Conservation (phyloP, 2,329 filamentous ascomycete species). For the Exophiala xenobiotica region DNA sequence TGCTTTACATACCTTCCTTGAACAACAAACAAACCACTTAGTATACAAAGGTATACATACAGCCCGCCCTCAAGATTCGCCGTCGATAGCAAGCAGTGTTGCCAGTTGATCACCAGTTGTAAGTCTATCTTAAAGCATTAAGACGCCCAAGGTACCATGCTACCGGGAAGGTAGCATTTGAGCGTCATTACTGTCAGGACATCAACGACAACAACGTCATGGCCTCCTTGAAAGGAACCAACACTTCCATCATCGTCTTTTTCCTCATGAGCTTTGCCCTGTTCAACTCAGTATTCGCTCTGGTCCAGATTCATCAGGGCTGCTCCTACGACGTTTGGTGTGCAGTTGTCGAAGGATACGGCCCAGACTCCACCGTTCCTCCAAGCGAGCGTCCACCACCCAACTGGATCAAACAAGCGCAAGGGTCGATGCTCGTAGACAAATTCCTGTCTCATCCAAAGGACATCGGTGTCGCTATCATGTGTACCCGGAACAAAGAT, state of each 20-base stretch:
- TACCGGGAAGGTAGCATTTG: no score
- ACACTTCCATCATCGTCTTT: neutral
- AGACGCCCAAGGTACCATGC: no score
- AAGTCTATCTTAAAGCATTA: neutral
- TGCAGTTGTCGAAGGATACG: conserved; percentile 8
- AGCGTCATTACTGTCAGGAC: no score
- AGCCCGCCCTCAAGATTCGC: no score
- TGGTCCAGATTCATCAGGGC: conserved; percentile 3
- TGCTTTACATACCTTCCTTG: neutral
- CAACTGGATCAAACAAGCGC: neutral
- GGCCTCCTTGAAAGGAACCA: no score
- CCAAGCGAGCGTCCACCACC: conserved; percentile 1
- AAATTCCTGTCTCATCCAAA: neutral
- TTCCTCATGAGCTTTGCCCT: neutral
- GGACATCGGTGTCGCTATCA: conserved; percentile 4
- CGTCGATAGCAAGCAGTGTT: neutral
- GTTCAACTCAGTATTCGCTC: neutral
- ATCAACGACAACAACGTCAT: no score
- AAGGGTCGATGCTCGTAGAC: neutral
- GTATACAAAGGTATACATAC: neutral
- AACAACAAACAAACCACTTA: neutral
- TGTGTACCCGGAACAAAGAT: conserved; percentile 16
- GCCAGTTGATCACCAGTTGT: neutral
- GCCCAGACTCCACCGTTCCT: no score
- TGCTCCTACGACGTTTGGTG: conserved; percentile 13